A percentile compares a stretch with the other conserved stretches of the same genome.
Conservation (phyloP, 192 early-diverging fungal genomes). For the Hyaloraphidium curvatum region DNA sequence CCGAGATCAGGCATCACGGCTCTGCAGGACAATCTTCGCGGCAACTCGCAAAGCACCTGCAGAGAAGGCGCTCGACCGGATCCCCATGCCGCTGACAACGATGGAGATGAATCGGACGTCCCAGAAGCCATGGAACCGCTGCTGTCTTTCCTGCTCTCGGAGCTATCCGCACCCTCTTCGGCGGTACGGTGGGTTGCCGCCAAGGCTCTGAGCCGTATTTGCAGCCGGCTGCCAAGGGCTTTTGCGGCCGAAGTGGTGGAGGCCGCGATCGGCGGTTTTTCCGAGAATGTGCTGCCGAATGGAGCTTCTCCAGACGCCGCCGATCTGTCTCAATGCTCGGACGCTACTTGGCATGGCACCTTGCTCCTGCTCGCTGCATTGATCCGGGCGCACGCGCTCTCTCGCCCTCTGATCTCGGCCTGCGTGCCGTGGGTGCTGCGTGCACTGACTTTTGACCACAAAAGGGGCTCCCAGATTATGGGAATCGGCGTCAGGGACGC, state of each 20-base stretch:
- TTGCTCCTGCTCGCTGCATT: conserved; percentile 79
- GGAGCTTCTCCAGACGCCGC: conserved; percentile 13
- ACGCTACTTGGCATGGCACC: conserved; percentile 85
- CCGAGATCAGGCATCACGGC: no score
- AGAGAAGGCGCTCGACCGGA: no score
- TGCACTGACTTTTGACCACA: conserved; percentile 74
- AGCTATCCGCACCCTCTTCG: no score
- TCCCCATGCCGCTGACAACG: no score
- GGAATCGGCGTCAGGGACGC: conserved; percentile 88
- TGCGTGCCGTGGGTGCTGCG: background rate
- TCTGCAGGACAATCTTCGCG: no score
- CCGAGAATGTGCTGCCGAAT: conserved; percentile 44
- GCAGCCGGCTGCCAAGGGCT: conserved; percentile 52
- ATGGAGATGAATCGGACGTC: no score
- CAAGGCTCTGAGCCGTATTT: conserved; percentile 81
- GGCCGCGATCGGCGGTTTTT: conserved; percentile 53
- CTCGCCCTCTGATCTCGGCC: background rate
- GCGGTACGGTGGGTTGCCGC: conserved; percentile 94
- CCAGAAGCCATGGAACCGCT: no score
- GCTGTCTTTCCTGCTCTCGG: no score
- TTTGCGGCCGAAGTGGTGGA: conserved; percentile 68
- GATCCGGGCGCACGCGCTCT: no score
- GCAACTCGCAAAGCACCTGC: no score
- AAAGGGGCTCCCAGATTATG: conserved; percentile 71
- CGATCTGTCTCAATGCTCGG: conserved; percentile 60